These are phyloP conservation scores for Monilinia laxa DNA, from an alignment of 2,329 filamentous ascomycete genomes.

Conservation along the genomic window DNA sequence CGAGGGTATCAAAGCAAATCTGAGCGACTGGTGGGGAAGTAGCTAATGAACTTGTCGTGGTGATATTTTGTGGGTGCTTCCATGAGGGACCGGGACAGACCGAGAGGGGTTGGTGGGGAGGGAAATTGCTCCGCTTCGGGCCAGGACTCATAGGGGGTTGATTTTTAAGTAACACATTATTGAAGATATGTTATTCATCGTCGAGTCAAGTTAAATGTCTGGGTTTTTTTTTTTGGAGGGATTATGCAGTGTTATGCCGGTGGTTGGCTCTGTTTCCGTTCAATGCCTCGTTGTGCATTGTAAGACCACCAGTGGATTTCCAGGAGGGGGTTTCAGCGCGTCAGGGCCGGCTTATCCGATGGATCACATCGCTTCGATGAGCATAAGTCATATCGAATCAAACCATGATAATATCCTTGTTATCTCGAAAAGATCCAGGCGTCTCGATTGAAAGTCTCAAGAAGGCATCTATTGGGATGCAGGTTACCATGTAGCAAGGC, in stretches of 20 bases:
- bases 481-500: background rate
- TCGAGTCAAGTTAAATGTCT: too few species aligned
- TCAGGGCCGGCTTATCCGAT: background rate
- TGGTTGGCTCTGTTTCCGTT: background rate
- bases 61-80: background rate
- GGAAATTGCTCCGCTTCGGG: constrained; percentile 6
- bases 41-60: background rate
- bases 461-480: constrained; percentile 5
- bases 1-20: background rate
- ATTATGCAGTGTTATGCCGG: too few species aligned
- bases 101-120: constrained; percentile 3
- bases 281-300: background rate
- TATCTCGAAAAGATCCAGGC: background rate
- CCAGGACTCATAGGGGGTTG: background rate
- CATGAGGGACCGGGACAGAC: background rate
- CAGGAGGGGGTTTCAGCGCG: background rate
- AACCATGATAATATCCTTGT: background rate
- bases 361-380: background rate
- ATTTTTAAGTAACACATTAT: too few species aligned
- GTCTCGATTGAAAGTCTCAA: background rate
- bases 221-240: too few species aligned
- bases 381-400: background rate
- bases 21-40: background rate
- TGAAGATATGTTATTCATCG: background rate
- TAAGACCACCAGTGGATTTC: too few species aligned